Conservation (phyloP, 1,284 basidiomycete genomes). For the Earliella scabrosa region DNA sequence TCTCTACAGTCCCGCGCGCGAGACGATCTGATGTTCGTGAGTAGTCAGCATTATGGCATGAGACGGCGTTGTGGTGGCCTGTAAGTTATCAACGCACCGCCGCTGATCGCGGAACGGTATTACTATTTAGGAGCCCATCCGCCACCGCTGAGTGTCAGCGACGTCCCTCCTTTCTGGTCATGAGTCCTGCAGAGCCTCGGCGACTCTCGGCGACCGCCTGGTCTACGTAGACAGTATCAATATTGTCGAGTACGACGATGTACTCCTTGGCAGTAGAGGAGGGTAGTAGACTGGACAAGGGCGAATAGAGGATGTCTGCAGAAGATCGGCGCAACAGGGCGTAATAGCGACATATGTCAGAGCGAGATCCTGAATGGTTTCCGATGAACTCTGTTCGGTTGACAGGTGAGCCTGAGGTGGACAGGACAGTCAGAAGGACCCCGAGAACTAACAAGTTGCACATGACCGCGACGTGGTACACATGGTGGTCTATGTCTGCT, state of each 20-base stretch:
- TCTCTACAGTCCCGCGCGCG: conserved; percentile 18
- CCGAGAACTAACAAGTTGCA: too few species aligned
- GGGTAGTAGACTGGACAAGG: background rate
- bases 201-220: conserved; percentile 25
- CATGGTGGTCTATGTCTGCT: conserved; percentile 13
- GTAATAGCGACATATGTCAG: background rate
- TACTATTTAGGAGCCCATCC: too few species aligned
- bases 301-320: background rate
- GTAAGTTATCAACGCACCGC: background rate
- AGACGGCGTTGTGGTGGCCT: too few species aligned
- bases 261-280: conserved; percentile 17
- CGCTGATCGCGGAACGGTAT: too few species aligned
- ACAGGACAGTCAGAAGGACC: too few species aligned
- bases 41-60: background rate
- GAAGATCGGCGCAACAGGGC: background rate
- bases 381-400: too few species aligned
- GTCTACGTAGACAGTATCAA: conserved; percentile 28
- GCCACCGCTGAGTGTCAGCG: conserved; percentile 26
- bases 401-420: too few species aligned
- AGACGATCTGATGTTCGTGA: conserved; percentile 9
- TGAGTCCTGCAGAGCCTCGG: conserved; percentile 28
- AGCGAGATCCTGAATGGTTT: background rate
- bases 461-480: too few species aligned
- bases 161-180: conserved; percentile 3
- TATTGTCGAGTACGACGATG: conserved; percentile 29